Conservation (phyloP, 1,284 basidiomycete genomes). For the Moesziomyces aphidis region DNA sequence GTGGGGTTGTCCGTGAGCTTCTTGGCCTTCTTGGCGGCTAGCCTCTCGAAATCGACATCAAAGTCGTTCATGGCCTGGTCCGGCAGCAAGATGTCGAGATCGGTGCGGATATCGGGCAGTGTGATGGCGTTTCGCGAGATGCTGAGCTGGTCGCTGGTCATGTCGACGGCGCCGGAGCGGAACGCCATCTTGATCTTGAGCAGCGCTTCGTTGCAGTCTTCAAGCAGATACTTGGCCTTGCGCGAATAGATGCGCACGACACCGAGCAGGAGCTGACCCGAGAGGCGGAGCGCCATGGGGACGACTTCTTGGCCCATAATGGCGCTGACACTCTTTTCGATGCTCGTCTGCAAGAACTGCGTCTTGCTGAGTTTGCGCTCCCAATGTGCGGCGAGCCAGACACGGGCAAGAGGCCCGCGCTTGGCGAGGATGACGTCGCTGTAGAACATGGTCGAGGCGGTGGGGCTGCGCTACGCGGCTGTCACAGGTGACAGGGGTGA, state of each 20-base stretch:
- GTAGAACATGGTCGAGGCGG: constrained; percentile 76
- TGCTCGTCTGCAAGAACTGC: constrained; percentile 91
- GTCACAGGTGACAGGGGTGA: background rate
- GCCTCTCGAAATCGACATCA: constrained; percentile 72
- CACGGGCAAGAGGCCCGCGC: constrained; percentile 91
- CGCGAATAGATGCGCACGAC: constrained; percentile 97
- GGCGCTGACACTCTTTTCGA: constrained; percentile 85
- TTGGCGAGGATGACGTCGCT: constrained; percentile 92
- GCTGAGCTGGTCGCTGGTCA: constrained; percentile 91
- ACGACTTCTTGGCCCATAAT: constrained; percentile 82
- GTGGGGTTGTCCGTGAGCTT: constrained; percentile 33
- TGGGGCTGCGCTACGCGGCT: background rate
- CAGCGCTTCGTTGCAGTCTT: constrained; percentile 96
- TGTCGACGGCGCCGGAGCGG: constrained; percentile 89
- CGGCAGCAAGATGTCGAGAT: constrained; percentile 82
- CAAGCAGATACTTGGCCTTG: constrained; percentile 95
- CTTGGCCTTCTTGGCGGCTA: constrained; percentile 74
- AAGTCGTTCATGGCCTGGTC: constrained; percentile 70
- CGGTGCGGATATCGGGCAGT: constrained; percentile 78
- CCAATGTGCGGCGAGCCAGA: constrained; percentile 99
- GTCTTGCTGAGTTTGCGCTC: constrained; percentile 96
- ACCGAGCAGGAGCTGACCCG: constrained; percentile 92
- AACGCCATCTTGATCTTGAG: constrained; percentile 96
- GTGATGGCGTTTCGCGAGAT: constrained; percentile 89
- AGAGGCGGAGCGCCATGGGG: constrained; percentile 89